These are phyloP conservation scores for Brettanomyces nanus DNA, from an alignment of 805 yeast genomes.

Conservation along the genomic window DNA sequence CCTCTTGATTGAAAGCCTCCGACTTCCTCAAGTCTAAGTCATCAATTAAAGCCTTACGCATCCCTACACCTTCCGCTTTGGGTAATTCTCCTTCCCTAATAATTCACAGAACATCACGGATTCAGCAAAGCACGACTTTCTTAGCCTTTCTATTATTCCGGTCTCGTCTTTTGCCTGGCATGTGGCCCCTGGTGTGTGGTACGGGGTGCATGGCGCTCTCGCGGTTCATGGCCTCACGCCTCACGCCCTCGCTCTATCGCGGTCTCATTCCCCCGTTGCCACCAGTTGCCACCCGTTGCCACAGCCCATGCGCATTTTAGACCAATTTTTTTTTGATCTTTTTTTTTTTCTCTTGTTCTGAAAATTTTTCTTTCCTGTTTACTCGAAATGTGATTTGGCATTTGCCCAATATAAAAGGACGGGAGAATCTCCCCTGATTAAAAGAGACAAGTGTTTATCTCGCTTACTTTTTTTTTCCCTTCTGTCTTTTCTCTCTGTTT, in stretches of 20 bases:
- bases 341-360: background rate
- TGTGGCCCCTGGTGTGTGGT: no score
- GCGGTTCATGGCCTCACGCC: background rate
- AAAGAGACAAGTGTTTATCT: background rate
- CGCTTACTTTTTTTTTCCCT: background rate
- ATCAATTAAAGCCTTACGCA: no score
- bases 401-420: slow-evolving; percentile 3
- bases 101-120: no score
- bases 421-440: background rate
- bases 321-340: no score
- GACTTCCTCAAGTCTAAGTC: no score
- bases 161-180: no score
- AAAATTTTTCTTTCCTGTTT: no score
- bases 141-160: no score
- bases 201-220: background rate
- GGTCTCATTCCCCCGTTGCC: background rate
- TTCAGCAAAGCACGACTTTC: no score
- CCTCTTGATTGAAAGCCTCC: no score
- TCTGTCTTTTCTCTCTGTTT: slow-evolving; percentile 3
- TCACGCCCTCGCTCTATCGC: background rate
- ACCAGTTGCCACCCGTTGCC: background rate
- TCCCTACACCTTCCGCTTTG: no score
- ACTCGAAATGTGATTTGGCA: background rate
- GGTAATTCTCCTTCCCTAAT: no score
- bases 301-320: background rate